Percentiles rank a stretch among this genome's conserved stretches.
Conservation (phyloP, 805 yeast species). For the Wickerhamiella azymoides region DNA sequence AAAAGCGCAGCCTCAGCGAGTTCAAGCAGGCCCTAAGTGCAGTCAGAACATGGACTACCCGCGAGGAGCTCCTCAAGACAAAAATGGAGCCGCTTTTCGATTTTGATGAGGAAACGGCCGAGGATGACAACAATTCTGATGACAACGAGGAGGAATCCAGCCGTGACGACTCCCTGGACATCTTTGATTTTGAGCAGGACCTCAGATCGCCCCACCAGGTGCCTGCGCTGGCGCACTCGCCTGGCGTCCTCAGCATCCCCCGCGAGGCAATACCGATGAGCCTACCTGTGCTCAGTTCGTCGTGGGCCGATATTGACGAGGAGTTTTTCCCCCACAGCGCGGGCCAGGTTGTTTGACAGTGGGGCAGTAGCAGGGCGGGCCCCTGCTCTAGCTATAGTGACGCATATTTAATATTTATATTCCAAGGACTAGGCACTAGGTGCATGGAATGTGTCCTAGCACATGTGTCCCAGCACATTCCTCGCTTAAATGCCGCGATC, state of each 20-base stretch:
- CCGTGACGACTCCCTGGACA: neutral
- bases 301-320: slow-evolving; percentile 11
- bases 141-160: neutral
- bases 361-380: no score
- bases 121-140: neutral
- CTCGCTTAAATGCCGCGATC: no score
- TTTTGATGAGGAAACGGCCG: neutral
- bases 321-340: slow-evolving; percentile 5
- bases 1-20: slow-evolving; percentile 52
- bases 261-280: neutral
- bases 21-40: slow-evolving; percentile 48
- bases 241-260: neutral
- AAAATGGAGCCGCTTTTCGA: neutral
- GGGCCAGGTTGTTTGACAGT: neutral
- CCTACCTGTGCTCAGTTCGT: neutral
- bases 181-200: slow-evolving; percentile 7
- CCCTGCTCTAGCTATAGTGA: no score
- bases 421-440: no score
- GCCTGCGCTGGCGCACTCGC: neutral
- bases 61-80: slow-evolving; percentile 43
- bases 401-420: no score
- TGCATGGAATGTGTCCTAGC: no score
- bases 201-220: neutral
- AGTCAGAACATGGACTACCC: slow-evolving; percentile 63
- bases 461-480: no score